A percentile compares a stretch with the other conserved stretches of the same genome.
Conservation (phyloP, 768 basidiomycete genomes). For the Hysterangium stoloniferum region DNA sequence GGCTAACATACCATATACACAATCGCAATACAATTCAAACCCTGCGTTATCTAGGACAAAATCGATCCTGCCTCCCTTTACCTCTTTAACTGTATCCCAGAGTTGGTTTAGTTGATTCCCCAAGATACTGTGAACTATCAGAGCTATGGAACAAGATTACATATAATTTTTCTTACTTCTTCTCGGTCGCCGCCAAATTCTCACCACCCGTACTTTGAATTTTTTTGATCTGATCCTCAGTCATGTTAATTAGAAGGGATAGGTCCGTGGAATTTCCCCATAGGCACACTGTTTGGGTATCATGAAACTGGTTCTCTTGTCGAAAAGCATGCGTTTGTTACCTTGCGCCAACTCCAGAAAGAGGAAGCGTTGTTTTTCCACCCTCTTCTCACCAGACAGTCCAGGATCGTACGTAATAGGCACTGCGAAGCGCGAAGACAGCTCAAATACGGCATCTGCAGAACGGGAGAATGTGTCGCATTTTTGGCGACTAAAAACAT, state of each 20-base stretch:
- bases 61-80: slow-evolving; percentile 50
- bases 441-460: slow-evolving; percentile 84
- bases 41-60: slow-evolving; percentile 88
- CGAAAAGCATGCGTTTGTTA: slow-evolving; percentile 22
- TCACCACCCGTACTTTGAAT: slow-evolving; percentile 94
- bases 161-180: slow-evolving; percentile 78
- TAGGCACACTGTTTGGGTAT: slow-evolving; percentile 56
- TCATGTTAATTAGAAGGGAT: slow-evolving; percentile 94
- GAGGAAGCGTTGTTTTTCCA: slow-evolving; percentile 74
- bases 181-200: slow-evolving; percentile 88
- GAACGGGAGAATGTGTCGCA: slow-evolving; percentile 97
- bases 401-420: slow-evolving; percentile 60
- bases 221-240: slow-evolving; percentile 92
- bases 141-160: slow-evolving; percentile 53
- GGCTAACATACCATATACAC: slow-evolving; percentile 60
- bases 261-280: slow-evolving; percentile 98
- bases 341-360: slow-evolving; percentile 92
- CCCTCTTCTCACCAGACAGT: slow-evolving; percentile 30
- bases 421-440: slow-evolving; percentile 86
- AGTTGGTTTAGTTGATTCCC: slow-evolving; percentile 41
- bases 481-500: slow-evolving; percentile 29
- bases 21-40: slow-evolving; percentile 83
- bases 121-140: slow-evolving; percentile 70
- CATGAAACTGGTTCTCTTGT: neutral
- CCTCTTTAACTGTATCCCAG: slow-evolving; percentile 25